Base-by-base conservation (phyloP, 371 early-diverging fungal genomes). In the Entomophthora muscae region DNA sequence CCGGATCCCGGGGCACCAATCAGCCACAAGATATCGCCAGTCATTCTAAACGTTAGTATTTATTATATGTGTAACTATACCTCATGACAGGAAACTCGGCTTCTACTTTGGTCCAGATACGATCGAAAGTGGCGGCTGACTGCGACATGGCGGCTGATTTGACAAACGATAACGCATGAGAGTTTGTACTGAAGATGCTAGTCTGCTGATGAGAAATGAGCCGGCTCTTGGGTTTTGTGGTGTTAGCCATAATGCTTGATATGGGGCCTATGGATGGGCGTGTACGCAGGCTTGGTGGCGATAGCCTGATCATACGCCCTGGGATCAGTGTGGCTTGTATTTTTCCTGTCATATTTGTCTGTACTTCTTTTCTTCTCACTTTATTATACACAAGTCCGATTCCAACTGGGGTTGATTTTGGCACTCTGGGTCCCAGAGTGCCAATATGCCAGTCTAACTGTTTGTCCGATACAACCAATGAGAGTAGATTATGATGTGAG, bases 1-100 rank as follows among this genome's bases (percentile, higher is more conserved):
- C 83, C 82, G 3, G 80, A 79, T 58, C 76, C 75, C 53, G 7
- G 73, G 63, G 27, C 69, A 63, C 57, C 73, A 66, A 68, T 63
- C 21, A 62, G 42, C 32, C 32, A 61, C 5, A 61, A 30, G 33
- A 61, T 61, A 23, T 61, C 61, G 3, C 24, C 42, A 5, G 61
- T 23, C 3, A 61, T 61, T 31, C 33, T 61, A 33, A 61, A 42
- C 42, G 17, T 42, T 42, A 42, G 42, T 42, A 42, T n/a, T n/a
- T n/a, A 17, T 42, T 10, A 17, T 10, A 42, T 42, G 17, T 10
- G 17, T 42, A 42, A 42, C n/a, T n/a, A 42, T 42, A 42, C 42
- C 42, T 42, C 42, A 42, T 42, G 42, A 5, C 17, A 17, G 5
- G 5, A 42, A 42, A 42, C 42, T 42, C 42, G 10, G 17, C n/a